Base-by-base conservation (phyloP, 2,329 filamentous ascomycete genomes). In the Diaporthe capsici region DNA sequence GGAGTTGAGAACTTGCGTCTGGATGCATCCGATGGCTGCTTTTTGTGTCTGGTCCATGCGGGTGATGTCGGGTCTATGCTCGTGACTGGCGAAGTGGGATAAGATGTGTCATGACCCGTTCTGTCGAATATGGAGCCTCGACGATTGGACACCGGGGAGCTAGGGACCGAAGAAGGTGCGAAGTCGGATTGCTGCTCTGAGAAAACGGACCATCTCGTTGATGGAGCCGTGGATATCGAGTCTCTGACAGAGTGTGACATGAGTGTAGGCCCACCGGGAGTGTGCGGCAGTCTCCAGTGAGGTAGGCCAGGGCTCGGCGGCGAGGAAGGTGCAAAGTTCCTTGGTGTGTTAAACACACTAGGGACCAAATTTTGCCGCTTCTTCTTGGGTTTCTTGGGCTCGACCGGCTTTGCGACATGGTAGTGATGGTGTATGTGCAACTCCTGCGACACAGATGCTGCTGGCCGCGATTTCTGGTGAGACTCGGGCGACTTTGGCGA, bases 401-500 rank as follows among this genome's bases (percentile, higher is more conserved):
- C 92, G 28, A 89, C 87, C 82, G 92, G 92, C 72, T 89, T 85
- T 1, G 92, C 86, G 15, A 93, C 90, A 79, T 98, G 95, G 81
- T 98, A 98, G 82, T 98, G 96, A 80, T 98, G 96, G 81, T 98
- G 96, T 61, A 98, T 94, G 80, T 98, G 96, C 20, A 98, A 86
- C 80, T 97, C 94, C 80, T 94, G 93, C 0, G 93, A 93, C 3
- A 90, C 78, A 25, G 83, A 85, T 44, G 85, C 83, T 39, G 85
- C 80, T 15, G 78, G 73, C 31, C 78, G 78, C 31, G 72, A 47
- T 25, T 34, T 75, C 51, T 75, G 76, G 25, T 65, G 70, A 1
- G 39, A 68, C 13, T 17, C 25, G 3, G 72, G 74, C 73, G 78
- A 63, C 76, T 65, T 76, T 72, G 77, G 74, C 72, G 78, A 51